Base-by-base conservation (phyloP, 768 basidiomycete species). In the Hysterangium stoloniferum region DNA sequence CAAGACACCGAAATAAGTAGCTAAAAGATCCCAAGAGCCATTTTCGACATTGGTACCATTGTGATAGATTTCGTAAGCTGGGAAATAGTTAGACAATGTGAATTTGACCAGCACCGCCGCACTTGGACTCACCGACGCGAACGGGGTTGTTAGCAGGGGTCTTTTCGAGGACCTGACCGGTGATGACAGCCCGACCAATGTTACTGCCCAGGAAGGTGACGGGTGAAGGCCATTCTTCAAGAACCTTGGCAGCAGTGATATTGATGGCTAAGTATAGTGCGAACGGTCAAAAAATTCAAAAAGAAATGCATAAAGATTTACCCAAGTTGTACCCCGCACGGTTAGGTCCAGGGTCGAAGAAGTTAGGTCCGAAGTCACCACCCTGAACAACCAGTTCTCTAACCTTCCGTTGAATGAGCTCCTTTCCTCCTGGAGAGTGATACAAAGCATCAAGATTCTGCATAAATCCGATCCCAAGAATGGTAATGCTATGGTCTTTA, bases 21-120 rank as follows among this genome's bases (percentile, higher is more conserved):
- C 17, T 20, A 48, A 33, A 17, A 48, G 17, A 48, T 48, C 46
- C 19, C 34, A 35, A 8, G 46, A 35, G n/a, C 6, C 4, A 19
- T 34, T 17, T 5, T 36, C 28, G 6, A 33, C 20, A 3, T 20
- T 9, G 13, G 20, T 22, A 9, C 38, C 38, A 20, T 20, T 27
- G 15, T 25, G 46, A 17, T n/a, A 48, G 20, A 48, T 48, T 36
- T 35, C 46, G 17, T 48, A 48, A 9, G 34, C 46, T 48, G 19
- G 22, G 4, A 20, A 6, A 45, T 34, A 9, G 33, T 34, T 9
- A 12, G 38, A 41, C 8, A 41, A 41, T 22, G n/a, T n/a, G n/a
- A 12, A 22, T 41, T 11, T 41, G 4, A 22, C 15, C 22, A 22
- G 4, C 9, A 41, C 28, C 19, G 4, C 22, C 12, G 19, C 19